A percentile compares a stretch with the other conserved stretches of the same genome.
phyloP scores from a whole-genome alignment of 805 yeast genomes.

The Naumovozyma castellii region DNA sequence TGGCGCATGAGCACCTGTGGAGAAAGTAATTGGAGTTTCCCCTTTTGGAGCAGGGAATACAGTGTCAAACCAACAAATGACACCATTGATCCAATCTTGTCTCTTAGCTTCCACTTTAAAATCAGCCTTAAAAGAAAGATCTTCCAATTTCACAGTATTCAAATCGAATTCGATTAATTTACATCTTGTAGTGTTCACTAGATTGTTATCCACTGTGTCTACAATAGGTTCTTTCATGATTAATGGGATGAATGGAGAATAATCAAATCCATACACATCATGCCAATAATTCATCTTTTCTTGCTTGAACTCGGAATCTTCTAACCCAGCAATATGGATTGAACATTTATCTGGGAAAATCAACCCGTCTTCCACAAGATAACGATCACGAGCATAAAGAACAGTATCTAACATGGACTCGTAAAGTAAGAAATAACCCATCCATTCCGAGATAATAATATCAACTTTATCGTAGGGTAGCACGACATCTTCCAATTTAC shows the following conservation, averaged over 20 bases:
- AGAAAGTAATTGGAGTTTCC: conserved; percentile 57
- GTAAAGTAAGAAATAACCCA: conserved; percentile 93
- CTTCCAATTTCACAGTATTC: conserved; percentile 77
- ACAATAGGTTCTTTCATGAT: conserved; percentile 93
- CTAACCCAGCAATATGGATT: conserved; percentile 83
- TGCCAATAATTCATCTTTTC: conserved; percentile 94
- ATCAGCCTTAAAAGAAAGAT: conserved; percentile 63
- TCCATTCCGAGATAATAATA: conserved; percentile 95
- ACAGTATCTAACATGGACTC: conserved; percentile 98
- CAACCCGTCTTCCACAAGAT: conserved; percentile 67
- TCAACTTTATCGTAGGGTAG: conserved; percentile 86
- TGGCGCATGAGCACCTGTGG: conserved; percentile 89
- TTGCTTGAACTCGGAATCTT: conserved; percentile 83
- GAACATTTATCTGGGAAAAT: conserved; percentile 92
- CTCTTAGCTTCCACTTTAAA: conserved; percentile 67
- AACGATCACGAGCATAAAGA: conserved; percentile 84
- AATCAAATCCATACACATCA: conserved; percentile 94
- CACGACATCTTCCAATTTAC: conserved; percentile 86
- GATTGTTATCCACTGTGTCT: conserved; percentile 77
- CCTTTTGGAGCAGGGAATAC: conserved; percentile 57
- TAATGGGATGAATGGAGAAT: conserved; percentile 75
- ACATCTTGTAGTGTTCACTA: conserved; percentile 64
- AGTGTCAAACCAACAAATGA: conserved; percentile 91
- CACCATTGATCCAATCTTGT: conserved; percentile 77
- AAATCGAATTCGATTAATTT: conserved; percentile 76